phyloP scores from a whole-genome alignment of 768 basidiomycete species.

The Tulasnella sp. region DNA sequence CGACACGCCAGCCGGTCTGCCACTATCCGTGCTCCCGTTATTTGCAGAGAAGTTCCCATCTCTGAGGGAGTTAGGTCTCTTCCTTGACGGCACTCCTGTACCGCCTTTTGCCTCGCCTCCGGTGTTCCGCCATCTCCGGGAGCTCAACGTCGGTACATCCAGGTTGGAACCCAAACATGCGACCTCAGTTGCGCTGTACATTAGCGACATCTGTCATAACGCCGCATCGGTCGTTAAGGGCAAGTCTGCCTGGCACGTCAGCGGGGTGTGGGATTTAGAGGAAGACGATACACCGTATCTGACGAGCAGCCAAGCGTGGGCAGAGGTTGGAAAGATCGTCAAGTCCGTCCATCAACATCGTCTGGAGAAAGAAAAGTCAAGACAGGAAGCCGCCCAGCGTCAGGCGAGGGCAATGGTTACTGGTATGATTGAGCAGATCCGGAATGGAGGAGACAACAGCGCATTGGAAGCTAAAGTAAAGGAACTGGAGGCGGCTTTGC shows the following conservation, averaged over 20 bases:
- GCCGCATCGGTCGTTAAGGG: conserved; percentile 12
- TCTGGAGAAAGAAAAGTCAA: conserved; percentile 14
- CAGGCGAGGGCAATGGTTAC: conserved; percentile 12
- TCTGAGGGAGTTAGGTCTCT: conserved; percentile 13
- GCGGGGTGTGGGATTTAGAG: conserved; percentile 22
- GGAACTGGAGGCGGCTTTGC: conserved; percentile 20
- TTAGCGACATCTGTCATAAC: conserved; percentile 10
- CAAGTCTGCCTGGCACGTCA: conserved; percentile 23
- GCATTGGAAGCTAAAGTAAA: conserved; percentile 18
- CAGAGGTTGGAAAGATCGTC: conserved; percentile 12
- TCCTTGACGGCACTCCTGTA: conserved; percentile 19
- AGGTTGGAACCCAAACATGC: conserved; percentile 18
- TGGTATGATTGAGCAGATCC: conserved; percentile 15
- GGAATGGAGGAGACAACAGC: neutral
- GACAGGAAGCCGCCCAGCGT: neutral
- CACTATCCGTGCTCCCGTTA: conserved; percentile 10
- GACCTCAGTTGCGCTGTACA: conserved; percentile 18
- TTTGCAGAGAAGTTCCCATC: conserved; percentile 27
- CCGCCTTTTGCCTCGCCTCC: conserved; percentile 5
- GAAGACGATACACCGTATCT: conserved; percentile 20
- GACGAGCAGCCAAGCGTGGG: conserved; percentile 16
- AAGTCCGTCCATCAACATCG: conserved; percentile 21
- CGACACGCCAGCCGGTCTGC: neutral
- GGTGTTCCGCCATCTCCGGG: conserved; percentile 14
- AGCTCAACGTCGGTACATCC: conserved; percentile 21